A percentile compares a stretch with the other conserved stretches of the same genome.
Evolutionary conservation across 805 yeast genomes (phyloP).

Genomic region (Candida loeiensis): DNA sequence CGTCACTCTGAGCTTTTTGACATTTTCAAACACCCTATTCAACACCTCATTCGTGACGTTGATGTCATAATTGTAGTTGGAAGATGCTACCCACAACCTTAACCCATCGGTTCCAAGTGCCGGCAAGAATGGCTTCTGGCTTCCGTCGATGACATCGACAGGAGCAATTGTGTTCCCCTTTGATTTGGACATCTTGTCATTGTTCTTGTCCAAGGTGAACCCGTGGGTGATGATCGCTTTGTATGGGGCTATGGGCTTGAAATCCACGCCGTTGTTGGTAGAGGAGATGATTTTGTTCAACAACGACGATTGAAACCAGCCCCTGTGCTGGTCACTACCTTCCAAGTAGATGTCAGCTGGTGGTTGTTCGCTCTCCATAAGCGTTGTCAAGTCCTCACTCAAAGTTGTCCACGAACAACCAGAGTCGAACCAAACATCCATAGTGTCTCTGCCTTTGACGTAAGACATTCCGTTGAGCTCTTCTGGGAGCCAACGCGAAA

Average conservation of each 20-base stretch:
- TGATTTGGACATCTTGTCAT: conserved; percentile 91
- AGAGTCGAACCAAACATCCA: conserved; percentile 99
- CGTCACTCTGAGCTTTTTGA: conserved; percentile 79
- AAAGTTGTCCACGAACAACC: conserved; percentile 87
- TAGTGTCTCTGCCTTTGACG: conserved; percentile 77
- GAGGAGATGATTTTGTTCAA: conserved; percentile 64
- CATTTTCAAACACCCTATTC: conserved; percentile 70
- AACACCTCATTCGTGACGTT: conserved; percentile 68
- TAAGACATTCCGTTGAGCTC: conserved; percentile 43
- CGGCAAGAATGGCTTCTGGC: conserved; percentile 43
- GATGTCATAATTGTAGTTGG: conserved; percentile 82
- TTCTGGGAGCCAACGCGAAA: conserved; percentile 73
- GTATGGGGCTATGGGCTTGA: conserved; percentile 53
- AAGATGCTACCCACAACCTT: conserved; percentile 84
- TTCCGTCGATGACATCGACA: conserved; percentile 59
- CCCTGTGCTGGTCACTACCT: conserved; percentile 98
- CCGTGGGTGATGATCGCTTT: conserved; percentile 86
- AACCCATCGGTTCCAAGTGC: conserved; percentile 87
- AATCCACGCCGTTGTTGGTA: conserved; percentile 39
- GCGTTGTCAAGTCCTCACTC: conserved; percentile 37
- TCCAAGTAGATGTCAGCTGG: conserved; percentile 82
- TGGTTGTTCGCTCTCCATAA: conserved; percentile 21
- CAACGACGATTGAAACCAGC: conserved; percentile 96
- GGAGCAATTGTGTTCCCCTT: conserved; percentile 81
- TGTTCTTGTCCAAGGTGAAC: conserved; percentile 80